Evolutionary conservation across 768 basidiomycete genomes (phyloP).

Genomic region (Mycena kentingensis): DNA sequence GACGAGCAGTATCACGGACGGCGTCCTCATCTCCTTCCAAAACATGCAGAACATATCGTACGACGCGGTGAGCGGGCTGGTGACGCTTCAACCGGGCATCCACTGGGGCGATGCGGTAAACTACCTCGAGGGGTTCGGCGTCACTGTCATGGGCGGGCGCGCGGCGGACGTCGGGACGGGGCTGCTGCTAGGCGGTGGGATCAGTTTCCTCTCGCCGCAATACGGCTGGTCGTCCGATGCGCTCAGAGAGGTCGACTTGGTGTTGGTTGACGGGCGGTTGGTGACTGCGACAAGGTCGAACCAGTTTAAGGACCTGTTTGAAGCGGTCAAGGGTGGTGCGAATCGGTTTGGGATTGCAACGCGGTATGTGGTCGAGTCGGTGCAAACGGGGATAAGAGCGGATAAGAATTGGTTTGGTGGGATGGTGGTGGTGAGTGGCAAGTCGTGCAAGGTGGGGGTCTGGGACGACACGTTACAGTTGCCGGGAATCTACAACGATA

Average conservation of each 20-base stretch:
- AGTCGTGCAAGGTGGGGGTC: neutral
- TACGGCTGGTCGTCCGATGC: constrained; percentile 42
- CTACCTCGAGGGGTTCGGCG: constrained; percentile 36
- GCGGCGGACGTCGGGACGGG: constrained; percentile 41
- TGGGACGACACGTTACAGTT: neutral
- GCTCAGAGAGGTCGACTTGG: constrained; percentile 43
- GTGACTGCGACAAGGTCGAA: constrained; percentile 44
- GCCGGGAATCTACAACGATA: constrained; percentile 34
- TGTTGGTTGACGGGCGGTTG: constrained; percentile 40
- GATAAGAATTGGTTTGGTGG: constrained; percentile 45
- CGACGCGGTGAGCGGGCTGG: constrained; percentile 34
- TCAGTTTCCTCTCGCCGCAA: constrained; percentile 39
- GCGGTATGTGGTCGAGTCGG: constrained; percentile 40
- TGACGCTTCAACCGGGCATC: constrained; percentile 42
- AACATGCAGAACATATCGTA: constrained; percentile 35
- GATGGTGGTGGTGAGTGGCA: constrained; percentile 33
- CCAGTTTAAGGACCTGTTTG: constrained; percentile 42
- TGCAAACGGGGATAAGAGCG: constrained; percentile 37
- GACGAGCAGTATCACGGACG: constrained; percentile 35
- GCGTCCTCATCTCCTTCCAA: constrained; percentile 41
- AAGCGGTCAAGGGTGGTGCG: constrained; percentile 45
- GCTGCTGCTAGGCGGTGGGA: constrained; percentile 46
- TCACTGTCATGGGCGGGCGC: constrained; percentile 39
- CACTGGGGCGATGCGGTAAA: constrained; percentile 41
- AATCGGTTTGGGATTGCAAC: constrained; percentile 49